A percentile compares a stretch with the other conserved stretches of the same genome.
phyloP scores from a whole-genome alignment of 2,329 filamentous ascomycete genomes.

The Lecanosticta acicola region DNA sequence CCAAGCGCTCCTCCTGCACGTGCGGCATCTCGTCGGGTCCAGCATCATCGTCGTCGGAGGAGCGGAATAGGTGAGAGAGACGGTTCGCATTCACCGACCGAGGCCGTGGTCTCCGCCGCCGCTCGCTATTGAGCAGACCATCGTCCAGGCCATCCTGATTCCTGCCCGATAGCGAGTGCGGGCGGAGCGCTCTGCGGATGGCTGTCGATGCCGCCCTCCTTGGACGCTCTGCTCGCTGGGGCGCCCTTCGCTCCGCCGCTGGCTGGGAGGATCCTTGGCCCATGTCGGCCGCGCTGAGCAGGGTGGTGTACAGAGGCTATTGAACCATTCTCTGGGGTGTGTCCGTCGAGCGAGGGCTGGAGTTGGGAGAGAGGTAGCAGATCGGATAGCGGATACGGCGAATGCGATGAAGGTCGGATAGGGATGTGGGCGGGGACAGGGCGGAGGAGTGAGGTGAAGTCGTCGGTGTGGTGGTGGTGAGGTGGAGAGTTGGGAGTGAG shows the following conservation, averaged over 20 bases:
- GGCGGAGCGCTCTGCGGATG: conserved; percentile 2
- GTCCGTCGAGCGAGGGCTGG: conserved; percentile 2
- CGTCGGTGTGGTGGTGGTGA: background rate
- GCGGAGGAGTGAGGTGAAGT: background rate
- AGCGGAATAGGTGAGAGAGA: conserved; percentile 7
- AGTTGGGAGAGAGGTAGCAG: background rate
- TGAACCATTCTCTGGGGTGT: conserved; percentile 5
- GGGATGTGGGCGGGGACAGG: background rate
- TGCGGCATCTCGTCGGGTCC: background rate
- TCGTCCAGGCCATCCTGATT: conserved; percentile 1
- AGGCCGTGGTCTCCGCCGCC: background rate
- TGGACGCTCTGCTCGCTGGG: conserved; percentile 6
- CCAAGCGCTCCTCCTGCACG: conserved; percentile 7
- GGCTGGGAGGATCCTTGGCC: conserved; percentile 31
- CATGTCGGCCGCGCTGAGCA: conserved; percentile 20
- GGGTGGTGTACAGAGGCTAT: conserved; percentile 6
- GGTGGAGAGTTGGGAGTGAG: background rate
- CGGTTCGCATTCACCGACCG: conserved; percentile 3
- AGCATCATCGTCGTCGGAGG: background rate
- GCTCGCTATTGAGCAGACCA: conserved; percentile 1
- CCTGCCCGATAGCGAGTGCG: background rate
- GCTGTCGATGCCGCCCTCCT: conserved; percentile 2
- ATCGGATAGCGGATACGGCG: background rate
- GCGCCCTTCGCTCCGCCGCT: conserved; percentile 3
- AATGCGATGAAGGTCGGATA: background rate